Evolutionary conservation across 2,329 filamentous ascomycete species (phyloP).

Genomic region (Aureobasidium uvarum): DNA sequence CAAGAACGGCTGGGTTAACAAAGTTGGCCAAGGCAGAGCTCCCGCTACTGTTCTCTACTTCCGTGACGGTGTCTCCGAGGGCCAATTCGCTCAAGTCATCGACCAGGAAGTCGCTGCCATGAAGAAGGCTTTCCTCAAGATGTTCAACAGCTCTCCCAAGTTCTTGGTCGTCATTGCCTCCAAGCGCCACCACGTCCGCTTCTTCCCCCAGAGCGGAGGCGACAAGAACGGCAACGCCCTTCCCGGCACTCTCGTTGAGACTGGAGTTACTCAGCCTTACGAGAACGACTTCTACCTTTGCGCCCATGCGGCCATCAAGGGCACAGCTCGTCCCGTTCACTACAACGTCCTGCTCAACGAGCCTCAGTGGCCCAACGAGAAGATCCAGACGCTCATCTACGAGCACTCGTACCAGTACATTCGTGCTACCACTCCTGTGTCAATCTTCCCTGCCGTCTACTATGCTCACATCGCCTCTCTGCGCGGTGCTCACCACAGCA

Average conservation of each 20-base stretch:
- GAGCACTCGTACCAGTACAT: conserved; percentile 93
- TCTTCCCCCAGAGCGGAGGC: conserved; percentile 68
- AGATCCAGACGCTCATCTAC: conserved; percentile 85
- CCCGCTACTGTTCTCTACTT: conserved; percentile 86
- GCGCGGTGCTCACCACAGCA: conserved; percentile 74
- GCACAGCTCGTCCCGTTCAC: conserved; percentile 79
- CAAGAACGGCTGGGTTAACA: conserved; percentile 59
- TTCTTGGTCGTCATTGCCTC: conserved; percentile 85
- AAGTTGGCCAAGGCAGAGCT: conserved; percentile 51
- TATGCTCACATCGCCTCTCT: conserved; percentile 88
- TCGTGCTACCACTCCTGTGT: conserved; percentile 88
- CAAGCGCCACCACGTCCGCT: conserved; percentile 91
- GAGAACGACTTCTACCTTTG: conserved; percentile 84
- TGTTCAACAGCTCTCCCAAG: conserved; percentile 50
- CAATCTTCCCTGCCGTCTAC: conserved; percentile 84
- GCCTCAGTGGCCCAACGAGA: conserved; percentile 62
- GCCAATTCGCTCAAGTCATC: conserved; percentile 77
- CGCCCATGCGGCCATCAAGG: conserved; percentile 79
- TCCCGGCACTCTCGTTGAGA: conserved; percentile 84
- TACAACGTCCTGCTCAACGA: conserved; percentile 91
- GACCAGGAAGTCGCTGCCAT: conserved; percentile 73
- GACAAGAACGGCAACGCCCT: conserved; percentile 80
- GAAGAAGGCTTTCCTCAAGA: conserved; percentile 50
- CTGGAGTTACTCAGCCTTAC: conserved; percentile 84
- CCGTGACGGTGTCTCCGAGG: conserved; percentile 87